Conservation (phyloP, 2,329 filamentous ascomycete species). For the Pseudogymnoascus sp. region DNA sequence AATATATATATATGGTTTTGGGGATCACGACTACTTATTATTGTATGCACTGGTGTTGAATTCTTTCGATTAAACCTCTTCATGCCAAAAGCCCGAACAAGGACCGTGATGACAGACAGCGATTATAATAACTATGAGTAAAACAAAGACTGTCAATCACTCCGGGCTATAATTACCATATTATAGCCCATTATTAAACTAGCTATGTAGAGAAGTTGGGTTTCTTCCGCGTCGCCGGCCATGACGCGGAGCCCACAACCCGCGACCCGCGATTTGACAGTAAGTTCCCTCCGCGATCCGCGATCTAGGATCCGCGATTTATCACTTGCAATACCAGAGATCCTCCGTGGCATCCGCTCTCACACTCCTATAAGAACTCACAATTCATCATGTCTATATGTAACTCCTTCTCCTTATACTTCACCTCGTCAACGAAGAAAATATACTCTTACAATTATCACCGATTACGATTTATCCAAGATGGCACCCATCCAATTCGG, state of each 20-base stretch:
- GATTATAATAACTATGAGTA: not conserved
- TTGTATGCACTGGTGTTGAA: too few relatives aligned
- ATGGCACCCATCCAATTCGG: conserved; percentile 25
- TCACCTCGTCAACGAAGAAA: not conserved
- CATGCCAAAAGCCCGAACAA: not conserved
- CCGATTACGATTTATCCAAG: not conserved
- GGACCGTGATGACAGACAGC: not conserved
- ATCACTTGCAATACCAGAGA: not conserved
- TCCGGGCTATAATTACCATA: not conserved
- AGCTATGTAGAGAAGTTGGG: not conserved
- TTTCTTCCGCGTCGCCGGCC: not conserved
- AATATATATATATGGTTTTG: not conserved
- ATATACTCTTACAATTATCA: not conserved
- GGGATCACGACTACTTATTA: too few relatives aligned
- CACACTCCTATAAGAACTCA: not conserved
- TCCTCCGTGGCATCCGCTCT: not conserved
- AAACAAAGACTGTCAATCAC: not conserved
- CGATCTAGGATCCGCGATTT: not conserved
- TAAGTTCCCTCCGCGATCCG: not conserved
- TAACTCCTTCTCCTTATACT: not conserved
- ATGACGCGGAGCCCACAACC: not conserved
- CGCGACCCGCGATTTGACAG: not conserved
- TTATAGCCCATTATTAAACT: not conserved
- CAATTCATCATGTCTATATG: not conserved
- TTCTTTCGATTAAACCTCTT: not conserved